phyloP scores from a whole-genome alignment of 1,139 yeast genomes.

The Barnettozyma hawaiiensis region DNA sequence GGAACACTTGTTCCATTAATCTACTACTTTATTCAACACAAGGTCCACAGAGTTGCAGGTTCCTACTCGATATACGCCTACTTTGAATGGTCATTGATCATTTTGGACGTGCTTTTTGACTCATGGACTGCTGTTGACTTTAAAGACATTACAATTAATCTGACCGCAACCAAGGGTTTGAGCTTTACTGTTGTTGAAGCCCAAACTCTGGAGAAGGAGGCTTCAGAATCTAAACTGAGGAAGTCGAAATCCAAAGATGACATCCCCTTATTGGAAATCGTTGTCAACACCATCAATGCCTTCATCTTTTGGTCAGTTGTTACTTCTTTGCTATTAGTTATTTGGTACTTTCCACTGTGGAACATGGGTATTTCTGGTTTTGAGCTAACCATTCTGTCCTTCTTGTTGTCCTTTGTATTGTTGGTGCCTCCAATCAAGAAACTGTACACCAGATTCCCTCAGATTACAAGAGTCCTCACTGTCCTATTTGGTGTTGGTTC shows the following conservation, averaged over 20 bases:
- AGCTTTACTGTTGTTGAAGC: slow-evolving; percentile 24
- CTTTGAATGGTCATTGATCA: slow-evolving; percentile 85
- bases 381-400: slow-evolving; percentile 63
- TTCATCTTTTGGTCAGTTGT: slow-evolving; percentile 79
- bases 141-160: slow-evolving; percentile 42
- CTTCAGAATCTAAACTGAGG: slow-evolving; percentile 9
- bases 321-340: slow-evolving; percentile 75
- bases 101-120: slow-evolving; percentile 81
- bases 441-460: slow-evolving; percentile 40
- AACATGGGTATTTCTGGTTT: slow-evolving; percentile 96
- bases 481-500: slow-evolving; percentile 73
- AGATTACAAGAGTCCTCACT: slow-evolving; percentile 49
- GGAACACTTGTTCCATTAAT: slow-evolving; percentile 70
- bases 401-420: slow-evolving; percentile 55
- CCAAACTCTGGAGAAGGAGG: slow-evolving; percentile 1
- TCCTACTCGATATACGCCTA: slow-evolving; percentile 93
- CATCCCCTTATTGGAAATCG: slow-evolving; percentile 36
- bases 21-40: slow-evolving; percentile 89
- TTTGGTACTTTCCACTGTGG: slow-evolving; percentile 98
- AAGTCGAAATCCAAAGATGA: slow-evolving; percentile 23
- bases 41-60: slow-evolving; percentile 82
- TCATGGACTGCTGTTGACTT: slow-evolving; percentile 74
- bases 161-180: slow-evolving; percentile 18
- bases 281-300: slow-evolving; percentile 48
- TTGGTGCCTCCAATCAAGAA: slow-evolving; percentile 46